Evolutionary conservation across 306 rosid genomes (phyloP).

Genomic region (Cicer arietinum): DNA sequence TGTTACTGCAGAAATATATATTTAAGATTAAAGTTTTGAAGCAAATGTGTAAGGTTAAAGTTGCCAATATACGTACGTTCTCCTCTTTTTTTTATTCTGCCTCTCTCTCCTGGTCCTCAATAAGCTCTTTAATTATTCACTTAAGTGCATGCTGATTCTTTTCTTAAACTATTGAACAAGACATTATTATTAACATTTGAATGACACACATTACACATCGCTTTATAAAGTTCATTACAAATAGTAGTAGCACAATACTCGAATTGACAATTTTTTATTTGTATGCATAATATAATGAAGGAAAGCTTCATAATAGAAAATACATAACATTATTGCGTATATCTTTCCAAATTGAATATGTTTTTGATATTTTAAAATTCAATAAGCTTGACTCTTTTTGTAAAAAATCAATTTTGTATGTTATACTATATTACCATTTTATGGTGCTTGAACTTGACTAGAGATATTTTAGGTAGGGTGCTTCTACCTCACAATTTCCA

Average conservation of each 20-base stretch:
- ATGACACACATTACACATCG: not conserved
- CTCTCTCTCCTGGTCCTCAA: not conserved
- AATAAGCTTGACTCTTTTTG: not conserved
- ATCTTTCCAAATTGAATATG: not conserved
- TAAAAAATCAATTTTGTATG: not conserved
- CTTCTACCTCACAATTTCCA: not conserved
- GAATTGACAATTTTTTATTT: not conserved
- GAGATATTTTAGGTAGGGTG: not conserved
- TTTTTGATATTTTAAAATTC: constrained; percentile 7
- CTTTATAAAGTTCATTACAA: not conserved
- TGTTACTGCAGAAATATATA: too few relatives aligned
- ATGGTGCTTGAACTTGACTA: constrained; percentile 11
- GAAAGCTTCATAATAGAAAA: not conserved
- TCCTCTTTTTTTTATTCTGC: not conserved
- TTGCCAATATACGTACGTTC: not conserved
- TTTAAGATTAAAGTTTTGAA: too few relatives aligned
- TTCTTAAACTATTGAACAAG: not conserved
- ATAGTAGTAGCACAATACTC: not conserved
- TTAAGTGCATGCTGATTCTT: constrained; percentile 16
- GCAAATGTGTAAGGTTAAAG: not conserved
- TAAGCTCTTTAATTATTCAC: constrained; percentile 11
- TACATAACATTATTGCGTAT: constrained; percentile 1
- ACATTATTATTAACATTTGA: constrained; percentile 12
- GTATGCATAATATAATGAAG: too few relatives aligned
- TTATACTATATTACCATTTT: not conserved